Percentiles rank a stretch among this genome's conserved stretches.
These are phyloP conservation scores for Hyaloperonospora arabidopsidis DNA, from an alignment of 352 stramenopile species.

Conservation along the genomic window DNA sequence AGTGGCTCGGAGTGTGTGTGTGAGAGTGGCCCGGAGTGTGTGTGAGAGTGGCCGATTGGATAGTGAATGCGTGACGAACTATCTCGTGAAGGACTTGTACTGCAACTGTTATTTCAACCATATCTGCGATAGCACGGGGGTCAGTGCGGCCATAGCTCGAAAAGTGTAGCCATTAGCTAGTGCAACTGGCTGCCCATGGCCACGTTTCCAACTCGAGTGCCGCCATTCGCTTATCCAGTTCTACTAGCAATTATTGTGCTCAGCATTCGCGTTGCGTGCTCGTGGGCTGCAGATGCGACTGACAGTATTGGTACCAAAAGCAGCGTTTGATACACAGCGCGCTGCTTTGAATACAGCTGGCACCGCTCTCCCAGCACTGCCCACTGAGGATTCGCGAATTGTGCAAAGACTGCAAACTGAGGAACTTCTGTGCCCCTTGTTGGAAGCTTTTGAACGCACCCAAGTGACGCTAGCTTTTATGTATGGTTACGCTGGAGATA, in stretches of 20 bases:
- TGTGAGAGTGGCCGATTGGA: no score
- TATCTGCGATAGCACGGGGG: no score
- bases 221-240: conserved; percentile 65
- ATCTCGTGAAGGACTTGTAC: no score
- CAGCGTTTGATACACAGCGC: conserved; percentile 46
- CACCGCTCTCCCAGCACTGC: conserved; percentile 36
- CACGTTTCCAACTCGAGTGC: no score
- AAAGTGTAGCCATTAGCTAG: no score
- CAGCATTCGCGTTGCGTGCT: conserved; percentile 49
- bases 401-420: conserved; percentile 65
- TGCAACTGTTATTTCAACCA: no score
- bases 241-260: conserved; percentile 55
- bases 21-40: no score
- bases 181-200: no score
- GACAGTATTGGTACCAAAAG: conserved; percentile 28
- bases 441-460: conserved; percentile 9
- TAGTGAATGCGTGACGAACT: no score
- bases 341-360: conserved; percentile 48
- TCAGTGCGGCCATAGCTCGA: no score
- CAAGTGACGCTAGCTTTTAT: conserved; percentile 24
- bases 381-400: conserved; percentile 49
- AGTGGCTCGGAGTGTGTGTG: no score
- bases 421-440: conserved; percentile 26
- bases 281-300: conserved; percentile 47
- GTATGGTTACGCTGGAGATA: conserved; percentile 57